phyloP scores from a whole-genome alignment of 805 yeast species.

The Sungouiozyma intestinalis region DNA sequence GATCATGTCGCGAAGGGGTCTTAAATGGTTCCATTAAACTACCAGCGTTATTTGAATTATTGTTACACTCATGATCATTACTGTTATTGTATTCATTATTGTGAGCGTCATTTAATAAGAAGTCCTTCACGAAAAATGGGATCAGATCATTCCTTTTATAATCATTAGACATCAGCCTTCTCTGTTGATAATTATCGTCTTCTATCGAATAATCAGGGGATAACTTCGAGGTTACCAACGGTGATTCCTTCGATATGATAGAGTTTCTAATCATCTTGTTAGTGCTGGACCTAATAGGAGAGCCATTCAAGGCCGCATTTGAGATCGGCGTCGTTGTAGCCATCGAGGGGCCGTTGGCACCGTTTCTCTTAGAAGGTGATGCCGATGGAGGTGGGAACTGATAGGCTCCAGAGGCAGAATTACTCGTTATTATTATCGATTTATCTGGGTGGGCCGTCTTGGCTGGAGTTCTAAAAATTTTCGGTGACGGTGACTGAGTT shows the following conservation, averaged over 20 bases:
- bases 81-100: not conserved
- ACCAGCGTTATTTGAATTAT: not conserved
- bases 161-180: not conserved
- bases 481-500: constrained; percentile 1
- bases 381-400: constrained; percentile 26
- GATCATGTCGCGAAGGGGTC: not conserved
- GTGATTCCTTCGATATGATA: not conserved
- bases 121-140: not conserved
- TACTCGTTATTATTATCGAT: constrained; percentile 23
- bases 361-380: not conserved
- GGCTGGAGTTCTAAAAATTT: constrained; percentile 5
- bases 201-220: not conserved
- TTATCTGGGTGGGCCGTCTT: constrained; percentile 9
- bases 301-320: constrained; percentile 21
- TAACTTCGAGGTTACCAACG: not conserved
- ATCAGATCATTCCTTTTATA: not conserved
- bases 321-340: constrained; percentile 7
- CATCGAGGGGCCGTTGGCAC: constrained; percentile 1
- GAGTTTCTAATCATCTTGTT: not conserved
- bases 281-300: constrained; percentile 7
- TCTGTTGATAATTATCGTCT: not conserved
- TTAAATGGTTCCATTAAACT: not conserved
- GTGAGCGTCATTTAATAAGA: not conserved
- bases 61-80: not conserved
- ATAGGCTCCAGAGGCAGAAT: constrained; percentile 24